Percentiles rank a stretch among this genome's conserved stretches.
phyloP scores from a whole-genome alignment of 2,329 filamentous ascomycete genomes.

The Dothideomycetes sp. region DNA sequence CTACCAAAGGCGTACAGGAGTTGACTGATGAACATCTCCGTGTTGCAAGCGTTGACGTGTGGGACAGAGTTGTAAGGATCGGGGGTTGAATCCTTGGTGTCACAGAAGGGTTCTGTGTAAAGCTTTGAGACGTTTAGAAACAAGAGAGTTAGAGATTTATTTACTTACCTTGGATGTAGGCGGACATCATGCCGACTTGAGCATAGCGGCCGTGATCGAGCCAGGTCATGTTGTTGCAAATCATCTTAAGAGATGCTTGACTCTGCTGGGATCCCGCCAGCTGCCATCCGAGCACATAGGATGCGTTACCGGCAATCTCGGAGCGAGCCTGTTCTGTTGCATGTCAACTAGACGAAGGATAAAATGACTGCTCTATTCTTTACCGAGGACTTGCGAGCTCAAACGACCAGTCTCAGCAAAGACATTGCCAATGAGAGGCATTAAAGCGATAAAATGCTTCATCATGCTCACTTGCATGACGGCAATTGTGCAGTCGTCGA shows the following conservation, averaged over 20 bases:
- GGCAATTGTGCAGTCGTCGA: too few relatives aligned
- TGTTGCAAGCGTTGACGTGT: conserved; percentile 18
- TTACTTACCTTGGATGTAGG: conserved; percentile 15
- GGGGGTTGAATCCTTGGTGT: conserved; percentile 11
- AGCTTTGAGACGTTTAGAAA: neutral
- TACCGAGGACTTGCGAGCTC: too few relatives aligned
- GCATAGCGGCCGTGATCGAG: conserved; percentile 18
- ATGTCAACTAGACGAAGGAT: neutral
- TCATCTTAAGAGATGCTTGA: conserved; percentile 12
- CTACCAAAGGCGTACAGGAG: conserved; percentile 19
- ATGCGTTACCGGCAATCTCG: conserved; percentile 18
- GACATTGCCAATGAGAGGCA: too few relatives aligned
- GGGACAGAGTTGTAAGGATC: conserved; percentile 17
- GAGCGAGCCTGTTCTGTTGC: conserved; percentile 1
- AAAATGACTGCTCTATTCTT: too few relatives aligned
- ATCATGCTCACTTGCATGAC: too few relatives aligned
- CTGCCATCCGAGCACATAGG: conserved; percentile 23
- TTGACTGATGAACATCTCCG: conserved; percentile 20
- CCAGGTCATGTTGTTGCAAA: conserved; percentile 17
- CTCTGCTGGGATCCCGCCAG: conserved; percentile 19
- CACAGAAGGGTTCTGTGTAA: conserved; percentile 18
- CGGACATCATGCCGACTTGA: conserved; percentile 16
- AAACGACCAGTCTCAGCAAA: too few relatives aligned
- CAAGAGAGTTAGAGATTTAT: neutral
- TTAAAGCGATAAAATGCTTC: too few relatives aligned